Base-by-base conservation (phyloP, 345 rosid species). In the Hypericum androsaemum region DNA sequence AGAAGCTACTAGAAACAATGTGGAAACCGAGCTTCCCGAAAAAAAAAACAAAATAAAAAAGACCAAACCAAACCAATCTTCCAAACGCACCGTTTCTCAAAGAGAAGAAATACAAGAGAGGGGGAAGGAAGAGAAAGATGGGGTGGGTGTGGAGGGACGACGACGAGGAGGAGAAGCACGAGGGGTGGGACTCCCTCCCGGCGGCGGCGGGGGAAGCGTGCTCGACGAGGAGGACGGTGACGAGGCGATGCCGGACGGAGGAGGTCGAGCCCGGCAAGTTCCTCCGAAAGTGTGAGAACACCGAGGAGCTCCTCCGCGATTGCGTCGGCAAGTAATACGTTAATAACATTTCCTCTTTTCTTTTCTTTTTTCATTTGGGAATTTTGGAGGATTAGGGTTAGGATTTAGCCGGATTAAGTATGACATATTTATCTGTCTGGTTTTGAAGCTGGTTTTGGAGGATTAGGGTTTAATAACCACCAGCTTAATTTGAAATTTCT, bases 261-360 rank as follows among this genome's bases (percentile, higher is more conserved):
- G 94, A 88, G 83, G 86, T 85, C 37, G 98, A 81, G 69, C 83
- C 89, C 12, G 95, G 96, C 35, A 84, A 67, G 50, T 88, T 92
- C 71, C 38, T 92, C 10, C 59, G 80, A 10, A 92, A 84, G 84
- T 92, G 98, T 73, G 82, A 92, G 66, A 85, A 74, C 69, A 81
- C 88, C 6, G 86, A 88, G 55, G 81, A 88, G 73, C 17, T 88
- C 49, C 78, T 85, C 56, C 73, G 80, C 22, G 76, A 77, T 17
- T 92, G 98, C 73, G 37, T 80, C 15, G 90, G 96, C 37, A 83
- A 68, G 96, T 90, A 67, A 62, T 15, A 43, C 15, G 8, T 54
- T 52, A 10, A 6, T 12, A 6, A 11, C 40, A 32, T 35, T 50
- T 37, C 13, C n/a, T 13, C 22, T 46, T 16, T 13, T 46, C 17